Conservation (phyloP, 305 asterid species). For the Fraxinus latifolia region DNA sequence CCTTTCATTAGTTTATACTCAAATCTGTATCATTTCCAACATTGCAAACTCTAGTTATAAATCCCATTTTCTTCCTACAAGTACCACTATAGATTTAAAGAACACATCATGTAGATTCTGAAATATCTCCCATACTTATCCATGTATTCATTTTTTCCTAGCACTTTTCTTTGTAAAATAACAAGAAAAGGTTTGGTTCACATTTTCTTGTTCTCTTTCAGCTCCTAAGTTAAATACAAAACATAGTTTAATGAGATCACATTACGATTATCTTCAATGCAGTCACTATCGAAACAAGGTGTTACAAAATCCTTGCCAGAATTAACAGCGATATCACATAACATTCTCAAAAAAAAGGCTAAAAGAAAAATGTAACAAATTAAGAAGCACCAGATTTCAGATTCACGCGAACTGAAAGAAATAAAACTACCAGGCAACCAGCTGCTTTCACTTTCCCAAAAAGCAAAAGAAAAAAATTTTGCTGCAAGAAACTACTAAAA, state of each 20-base stretch:
- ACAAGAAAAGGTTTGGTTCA: background rate
- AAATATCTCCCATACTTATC: background rate
- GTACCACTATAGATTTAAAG: background rate
- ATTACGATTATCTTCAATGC: background rate
- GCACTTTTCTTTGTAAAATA: background rate
- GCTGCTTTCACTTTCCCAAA: background rate
- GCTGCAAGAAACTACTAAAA: constrained; percentile 1
- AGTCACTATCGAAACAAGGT: background rate
- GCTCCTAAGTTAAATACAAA: background rate
- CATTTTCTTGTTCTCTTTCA: background rate
- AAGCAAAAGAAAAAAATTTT: background rate
- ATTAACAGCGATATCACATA: background rate
- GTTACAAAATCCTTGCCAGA: background rate
- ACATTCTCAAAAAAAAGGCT: background rate
- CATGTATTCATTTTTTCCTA: background rate
- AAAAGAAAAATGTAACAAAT: background rate
- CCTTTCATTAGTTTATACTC: background rate
- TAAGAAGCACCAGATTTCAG: background rate
- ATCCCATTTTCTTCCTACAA: background rate
- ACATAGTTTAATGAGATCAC: background rate
- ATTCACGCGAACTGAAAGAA: background rate
- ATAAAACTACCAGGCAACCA: background rate
- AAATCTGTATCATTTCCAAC: background rate
- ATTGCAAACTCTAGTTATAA: background rate
- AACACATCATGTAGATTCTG: background rate